Base-by-base conservation (phyloP, 768 basidiomycete genomes). In the Rhizopogon sp. region DNA sequence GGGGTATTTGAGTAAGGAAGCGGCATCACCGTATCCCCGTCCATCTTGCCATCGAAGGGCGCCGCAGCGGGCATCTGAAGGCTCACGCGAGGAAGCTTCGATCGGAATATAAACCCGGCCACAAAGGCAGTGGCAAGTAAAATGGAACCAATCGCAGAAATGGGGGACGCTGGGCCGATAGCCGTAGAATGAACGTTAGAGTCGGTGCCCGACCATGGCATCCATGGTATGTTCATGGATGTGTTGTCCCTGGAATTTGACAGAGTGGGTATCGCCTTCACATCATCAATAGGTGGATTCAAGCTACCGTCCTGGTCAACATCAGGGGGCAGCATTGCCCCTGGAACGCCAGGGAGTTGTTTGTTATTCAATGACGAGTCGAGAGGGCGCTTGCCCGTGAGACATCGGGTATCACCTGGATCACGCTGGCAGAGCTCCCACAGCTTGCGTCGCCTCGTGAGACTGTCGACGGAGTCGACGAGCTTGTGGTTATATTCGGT, bases 291-390 rank as follows among this genome's bases (percentile, higher is more conserved):
- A 25, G 49, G 17, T 37, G 53, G 35, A 28, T 37, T 54, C 31
- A 31, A 58, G 14, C 52, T 54, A 39, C 46, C 41, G 44, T 49
- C 54, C 9, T 55, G 49, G 44, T 60, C 56, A 25, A 60, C 50
- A 37, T 65, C 61, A 37, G 70, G 71, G 16, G 70, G 66, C 8
- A 57, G 57, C 6, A 74, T 66, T 2, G 62, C 72, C 2, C 69
- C 67, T 6, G 79, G 78, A 0, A 80, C 80, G 3, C 81, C 83
- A 53, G 88, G 85, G 2, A 88, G 72, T 20, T 88, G 74, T 58
- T 83, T 75, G 5, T 78, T 81, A 60, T 76, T 80, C 11, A 77
- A 77, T 13, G 63, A 66, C 4, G 70, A 70, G 58, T 83, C 82
- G 17, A 88, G 68, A 17, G 66, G 69, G 6, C 81, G 74, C 44